These are phyloP conservation scores for Yarrowia sp. DNA, from an alignment of 805 yeast genomes.

Conservation along the genomic window DNA sequence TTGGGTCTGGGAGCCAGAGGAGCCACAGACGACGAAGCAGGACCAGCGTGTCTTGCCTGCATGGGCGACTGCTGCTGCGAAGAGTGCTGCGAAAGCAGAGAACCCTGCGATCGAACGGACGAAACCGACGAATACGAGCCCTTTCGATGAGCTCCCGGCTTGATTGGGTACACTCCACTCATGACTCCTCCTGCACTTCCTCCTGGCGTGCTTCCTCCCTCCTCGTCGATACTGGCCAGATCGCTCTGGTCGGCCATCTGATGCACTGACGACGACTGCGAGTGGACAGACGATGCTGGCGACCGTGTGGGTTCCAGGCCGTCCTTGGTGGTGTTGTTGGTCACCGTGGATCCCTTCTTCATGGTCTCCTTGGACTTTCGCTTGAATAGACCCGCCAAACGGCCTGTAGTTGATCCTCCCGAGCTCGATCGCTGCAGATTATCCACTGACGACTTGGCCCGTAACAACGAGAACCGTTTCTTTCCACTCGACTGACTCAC, in stretches of 20 bases:
- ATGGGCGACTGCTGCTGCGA: constrained; percentile 29
- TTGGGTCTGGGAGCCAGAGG: background rate
- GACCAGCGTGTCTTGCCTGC: constrained; percentile 15
- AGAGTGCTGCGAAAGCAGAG: constrained; percentile 11
- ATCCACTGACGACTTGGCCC: constrained; percentile 34
- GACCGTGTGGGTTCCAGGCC: constrained; percentile 6
- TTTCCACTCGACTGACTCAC: constrained; percentile 3
- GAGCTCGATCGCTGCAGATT: constrained; percentile 13
- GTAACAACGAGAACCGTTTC: constrained; percentile 21
- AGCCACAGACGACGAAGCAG: constrained; percentile 12
- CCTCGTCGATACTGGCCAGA: constrained; percentile 33
- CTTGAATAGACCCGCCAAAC: constrained; percentile 26
- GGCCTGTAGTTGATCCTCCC: background rate
- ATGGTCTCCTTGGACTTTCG: constrained; percentile 35
- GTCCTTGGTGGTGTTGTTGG: constrained; percentile 1
- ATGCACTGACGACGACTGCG: constrained; percentile 17
- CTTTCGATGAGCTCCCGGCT: constrained; percentile 9
- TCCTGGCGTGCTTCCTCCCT: background rate
- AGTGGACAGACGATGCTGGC: constrained; percentile 28
- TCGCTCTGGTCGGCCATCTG: constrained; percentile 23
- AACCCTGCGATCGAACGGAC: constrained; percentile 20
- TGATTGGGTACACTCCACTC: background rate
- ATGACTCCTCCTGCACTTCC: constrained; percentile 1
- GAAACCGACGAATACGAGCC: constrained; percentile 33
- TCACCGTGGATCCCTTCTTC: background rate